Evolutionary conservation across 2,329 filamentous ascomycete species (phyloP), one percentile per base, ranked within the genome.

Genomic region (Bipolaris zeicola): DNA sequence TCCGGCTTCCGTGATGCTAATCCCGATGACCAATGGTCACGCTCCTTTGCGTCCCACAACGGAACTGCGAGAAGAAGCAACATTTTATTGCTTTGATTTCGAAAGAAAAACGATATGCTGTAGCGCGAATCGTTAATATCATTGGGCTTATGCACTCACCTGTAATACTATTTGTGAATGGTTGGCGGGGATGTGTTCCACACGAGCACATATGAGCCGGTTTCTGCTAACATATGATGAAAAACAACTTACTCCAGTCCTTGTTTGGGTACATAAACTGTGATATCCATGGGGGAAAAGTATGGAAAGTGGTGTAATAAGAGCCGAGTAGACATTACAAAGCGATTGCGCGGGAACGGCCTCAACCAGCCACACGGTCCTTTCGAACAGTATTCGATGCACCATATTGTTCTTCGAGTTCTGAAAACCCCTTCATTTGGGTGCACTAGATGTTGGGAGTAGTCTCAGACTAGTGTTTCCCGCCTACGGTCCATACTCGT

Each of bases 1-100:
- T 42, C 53, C 53, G 43, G 24, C 37, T 48, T 56, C 53, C 53
- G 53, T 16, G 43, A 39, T 43, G 13, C 20, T 20, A 41, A 38
- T n/a, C 1, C 22, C 31, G 18, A n/a, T 22, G 3, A 22, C 37
- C 11, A 28, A 36, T 28, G 5, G 14, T 10, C 26, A 31, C 20
- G 31, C 16, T 11, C 18, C 10, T 10, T 41, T 3, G 2, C 33
- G 43, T 38, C 36, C 16, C 13, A 52, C 43, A 11, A 43, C 20
- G 5, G 39, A 3, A 10, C 14, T 31, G 18, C 14, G 45, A 37
- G 8, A 28, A 16, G 14, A 24, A 48, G 18, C 3, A 28, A 51
- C 5, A 16, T 10, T 1, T 6, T 28, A 2, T 28, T 28, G 11
- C n/a, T 11, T 36, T 33, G 22, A 2, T 37, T 44, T 44, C 18